Percentiles rank a stretch among this genome's conserved stretches.
Conservation (phyloP, 176 grass and related monocot genomes). For the Panicum miliaceum region DNA sequence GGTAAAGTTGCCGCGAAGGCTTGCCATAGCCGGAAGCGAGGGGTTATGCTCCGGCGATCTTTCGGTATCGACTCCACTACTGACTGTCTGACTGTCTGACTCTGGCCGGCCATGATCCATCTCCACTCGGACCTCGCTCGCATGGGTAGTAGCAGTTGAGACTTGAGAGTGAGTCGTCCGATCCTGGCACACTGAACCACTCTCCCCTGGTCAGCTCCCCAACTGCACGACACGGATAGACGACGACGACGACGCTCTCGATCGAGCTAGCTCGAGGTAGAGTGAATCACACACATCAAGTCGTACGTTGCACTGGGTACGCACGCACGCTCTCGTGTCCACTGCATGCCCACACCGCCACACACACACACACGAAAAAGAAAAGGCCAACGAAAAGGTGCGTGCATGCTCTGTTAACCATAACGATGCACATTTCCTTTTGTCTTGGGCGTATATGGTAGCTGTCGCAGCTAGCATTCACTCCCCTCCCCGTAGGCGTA, state of each 20-base stretch:
- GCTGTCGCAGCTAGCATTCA: conserved; percentile 54
- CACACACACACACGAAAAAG: too few species aligned
- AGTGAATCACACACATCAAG: conserved; percentile 21
- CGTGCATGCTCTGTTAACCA: too few species aligned
- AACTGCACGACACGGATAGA: not conserved
- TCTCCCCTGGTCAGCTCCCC: conserved; percentile 4
- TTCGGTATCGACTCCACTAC: conserved; percentile 47
- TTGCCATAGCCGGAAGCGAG: not conserved
- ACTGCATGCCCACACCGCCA: not conserved
- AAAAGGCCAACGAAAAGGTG: not conserved
- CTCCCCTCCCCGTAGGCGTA: conserved; percentile 41
- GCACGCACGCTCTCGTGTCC: not conserved
- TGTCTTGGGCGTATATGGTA: conserved; percentile 14
- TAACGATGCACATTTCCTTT: not conserved
- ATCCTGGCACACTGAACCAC: not conserved
- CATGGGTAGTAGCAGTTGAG: not conserved
- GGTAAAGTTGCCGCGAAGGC: conserved; percentile 11
- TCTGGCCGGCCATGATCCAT: not conserved
- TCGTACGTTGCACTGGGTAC: not conserved
- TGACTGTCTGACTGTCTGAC: conserved; percentile 1
- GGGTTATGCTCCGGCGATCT: not conserved
- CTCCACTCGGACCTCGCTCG: not conserved
- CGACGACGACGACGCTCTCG: not conserved
- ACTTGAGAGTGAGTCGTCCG: not conserved
- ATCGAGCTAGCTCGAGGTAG: not conserved